These are phyloP conservation scores for Glycine tomentella DNA, from an alignment of 306 rosid genomes.

Conservation along the genomic window DNA sequence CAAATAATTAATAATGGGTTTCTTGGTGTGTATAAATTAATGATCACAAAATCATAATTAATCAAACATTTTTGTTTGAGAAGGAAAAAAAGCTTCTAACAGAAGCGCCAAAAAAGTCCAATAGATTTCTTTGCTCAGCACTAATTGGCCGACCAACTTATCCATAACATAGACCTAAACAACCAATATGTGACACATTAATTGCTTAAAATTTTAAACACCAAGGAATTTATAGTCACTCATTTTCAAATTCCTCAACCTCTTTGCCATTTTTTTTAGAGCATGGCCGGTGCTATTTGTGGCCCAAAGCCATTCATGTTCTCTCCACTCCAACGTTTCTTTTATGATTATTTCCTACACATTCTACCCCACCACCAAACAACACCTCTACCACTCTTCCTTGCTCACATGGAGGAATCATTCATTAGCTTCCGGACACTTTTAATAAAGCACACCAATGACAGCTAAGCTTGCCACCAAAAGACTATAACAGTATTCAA, in stretches of 20 bases:
- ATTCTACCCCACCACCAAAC: slow-evolving; percentile 66
- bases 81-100: not conserved
- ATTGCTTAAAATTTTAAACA: not conserved
- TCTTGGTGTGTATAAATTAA: slow-evolving; percentile 15
- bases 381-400: slow-evolving; percentile 40
- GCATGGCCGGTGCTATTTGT: slow-evolving; percentile 60
- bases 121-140: slow-evolving; percentile 30
- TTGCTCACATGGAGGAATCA: slow-evolving; percentile 74
- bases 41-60: slow-evolving; percentile 19
- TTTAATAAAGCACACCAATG: slow-evolving; percentile 59
- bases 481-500: slow-evolving; percentile 33
- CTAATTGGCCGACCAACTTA: slow-evolving; percentile 46
- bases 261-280: slow-evolving; percentile 27
- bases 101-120: slow-evolving; percentile 43
- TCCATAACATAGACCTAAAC: slow-evolving; percentile 35
- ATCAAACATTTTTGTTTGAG: not conserved
- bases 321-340: slow-evolving; percentile 48
- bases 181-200: slow-evolving; percentile 21
- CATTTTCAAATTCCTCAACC: slow-evolving; percentile 29
- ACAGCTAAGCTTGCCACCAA: slow-evolving; percentile 65
- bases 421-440: slow-evolving; percentile 80
- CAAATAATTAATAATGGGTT: slow-evolving; percentile 7
- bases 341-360: slow-evolving; percentile 51
- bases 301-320: slow-evolving; percentile 57
- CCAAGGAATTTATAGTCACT: slow-evolving; percentile 43